These are phyloP conservation scores for Ligustrum vulgare DNA, from an alignment of 257 asterid genomes.

Conservation along the genomic window DNA sequence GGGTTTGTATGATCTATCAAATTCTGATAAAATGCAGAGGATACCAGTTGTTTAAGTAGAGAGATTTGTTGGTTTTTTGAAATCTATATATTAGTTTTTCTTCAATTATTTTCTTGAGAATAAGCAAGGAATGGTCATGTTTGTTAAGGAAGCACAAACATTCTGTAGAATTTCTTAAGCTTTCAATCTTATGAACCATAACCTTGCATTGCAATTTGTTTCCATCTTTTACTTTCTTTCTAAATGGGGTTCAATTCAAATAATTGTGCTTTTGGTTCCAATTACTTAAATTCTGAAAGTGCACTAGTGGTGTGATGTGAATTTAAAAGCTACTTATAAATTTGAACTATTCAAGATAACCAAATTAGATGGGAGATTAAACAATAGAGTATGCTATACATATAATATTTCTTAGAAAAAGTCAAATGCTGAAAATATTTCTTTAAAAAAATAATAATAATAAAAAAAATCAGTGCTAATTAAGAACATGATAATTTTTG, in stretches of 20 bases:
- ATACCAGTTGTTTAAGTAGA: neutral
- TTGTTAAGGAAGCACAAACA: neutral
- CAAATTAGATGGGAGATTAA: neutral
- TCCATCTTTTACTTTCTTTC: neutral
- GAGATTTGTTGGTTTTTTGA: neutral
- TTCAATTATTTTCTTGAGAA: neutral
- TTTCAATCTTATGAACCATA: neutral
- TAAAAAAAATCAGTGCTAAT: neutral
- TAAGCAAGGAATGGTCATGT: neutral
- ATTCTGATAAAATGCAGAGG: neutral
- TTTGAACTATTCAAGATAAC: neutral
- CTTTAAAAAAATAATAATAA: neutral
- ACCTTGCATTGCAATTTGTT: neutral
- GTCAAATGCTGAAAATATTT: neutral
- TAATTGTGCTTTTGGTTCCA: neutral
- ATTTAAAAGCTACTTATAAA: neutral
- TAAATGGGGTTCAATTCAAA: neutral
- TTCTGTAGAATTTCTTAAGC: neutral
- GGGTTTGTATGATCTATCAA: neutral
- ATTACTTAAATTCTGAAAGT: neutral
- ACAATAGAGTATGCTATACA: neutral
- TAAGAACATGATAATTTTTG: neutral
- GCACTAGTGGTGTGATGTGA: neutral
- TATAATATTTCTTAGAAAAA: neutral
- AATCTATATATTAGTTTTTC: neutral